Conservation (phyloP, 225 moss, liverwort and hornwort species). For the Pseudoscleropodium purum region DNA sequence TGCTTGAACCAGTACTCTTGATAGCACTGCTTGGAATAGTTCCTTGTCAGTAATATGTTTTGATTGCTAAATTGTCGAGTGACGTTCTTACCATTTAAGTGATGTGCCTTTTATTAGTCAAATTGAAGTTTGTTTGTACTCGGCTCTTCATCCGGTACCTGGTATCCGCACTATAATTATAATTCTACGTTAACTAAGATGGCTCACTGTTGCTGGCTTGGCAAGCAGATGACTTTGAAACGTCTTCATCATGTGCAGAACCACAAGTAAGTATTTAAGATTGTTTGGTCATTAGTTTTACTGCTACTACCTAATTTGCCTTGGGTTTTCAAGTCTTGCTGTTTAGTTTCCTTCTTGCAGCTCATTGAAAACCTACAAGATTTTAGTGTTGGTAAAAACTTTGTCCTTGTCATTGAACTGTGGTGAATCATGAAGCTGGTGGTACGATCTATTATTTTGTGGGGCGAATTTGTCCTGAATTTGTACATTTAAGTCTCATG, state of each 20-base stretch:
- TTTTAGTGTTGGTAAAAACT: not conserved
- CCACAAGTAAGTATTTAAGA: conserved; percentile 46
- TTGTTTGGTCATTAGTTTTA: not conserved
- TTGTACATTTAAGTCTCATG: not conserved
- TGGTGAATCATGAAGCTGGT: not conserved
- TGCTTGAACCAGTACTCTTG: not conserved
- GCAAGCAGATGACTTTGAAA: conserved; percentile 50
- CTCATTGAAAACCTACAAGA: not conserved
- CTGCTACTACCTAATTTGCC: not conserved
- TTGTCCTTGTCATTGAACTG: not conserved
- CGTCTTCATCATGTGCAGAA: conserved; percentile 50
- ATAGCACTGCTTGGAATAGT: not conserved
- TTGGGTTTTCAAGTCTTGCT: not conserved
- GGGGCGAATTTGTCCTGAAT: not conserved
- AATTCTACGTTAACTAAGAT: not conserved
- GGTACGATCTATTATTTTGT: not conserved
- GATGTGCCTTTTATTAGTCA: not conserved
- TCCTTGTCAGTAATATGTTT: not conserved
- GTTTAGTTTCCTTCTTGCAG: not conserved
- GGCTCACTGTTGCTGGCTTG: not conserved
- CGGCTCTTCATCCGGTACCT: not conserved
- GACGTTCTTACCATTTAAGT: not conserved
- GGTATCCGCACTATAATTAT: not conserved
- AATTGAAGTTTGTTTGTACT: not conserved
- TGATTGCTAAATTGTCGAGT: not conserved